Percentiles rank a stretch among this genome's conserved stretches.
These are phyloP conservation scores for Phoma sp. DNA, from an alignment of 2,329 filamentous ascomycete genomes.

Conservation along the genomic window DNA sequence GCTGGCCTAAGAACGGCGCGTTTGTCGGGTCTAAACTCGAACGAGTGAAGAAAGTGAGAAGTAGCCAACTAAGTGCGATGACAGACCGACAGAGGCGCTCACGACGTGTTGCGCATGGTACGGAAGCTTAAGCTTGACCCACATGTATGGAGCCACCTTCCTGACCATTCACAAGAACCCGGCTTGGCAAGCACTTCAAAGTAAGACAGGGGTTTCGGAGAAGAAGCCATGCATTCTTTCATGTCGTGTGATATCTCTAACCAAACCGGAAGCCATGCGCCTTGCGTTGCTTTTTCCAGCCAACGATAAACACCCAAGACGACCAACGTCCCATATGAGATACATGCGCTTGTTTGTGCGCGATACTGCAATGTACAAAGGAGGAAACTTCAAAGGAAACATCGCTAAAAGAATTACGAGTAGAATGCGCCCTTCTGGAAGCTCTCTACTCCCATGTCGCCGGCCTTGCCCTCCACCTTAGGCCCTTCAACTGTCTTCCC, in stretches of 20 bases:
- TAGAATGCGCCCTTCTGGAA: slow-evolving; percentile 76
- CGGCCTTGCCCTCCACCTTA: slow-evolving; percentile 64
- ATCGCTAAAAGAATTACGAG: slow-evolving; percentile 54
- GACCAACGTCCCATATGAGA: slow-evolving; percentile 10
- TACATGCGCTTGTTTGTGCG: slow-evolving; percentile 11
- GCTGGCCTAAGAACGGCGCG: not conserved
- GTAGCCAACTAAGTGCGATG: not conserved
- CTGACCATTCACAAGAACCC: slow-evolving; percentile 2
- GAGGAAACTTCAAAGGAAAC: slow-evolving; percentile 6
- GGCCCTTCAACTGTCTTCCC: slow-evolving; percentile 57
- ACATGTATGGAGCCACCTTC: slow-evolving; percentile 4
- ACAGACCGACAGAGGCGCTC: not conserved
- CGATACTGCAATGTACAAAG: slow-evolving; percentile 19
- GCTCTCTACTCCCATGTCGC: slow-evolving; percentile 71
- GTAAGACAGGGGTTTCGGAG: not conserved
- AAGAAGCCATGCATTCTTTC: not conserved
- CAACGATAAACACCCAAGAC: slow-evolving; percentile 19
- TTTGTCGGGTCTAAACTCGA: not conserved
- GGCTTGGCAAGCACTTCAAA: not conserved
- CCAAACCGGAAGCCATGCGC: slow-evolving; percentile 22
- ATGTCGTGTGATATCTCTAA: slow-evolving; percentile 18
- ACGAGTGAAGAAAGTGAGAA: not conserved
- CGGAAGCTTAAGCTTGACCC: slow-evolving; percentile 9
- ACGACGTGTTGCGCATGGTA: slow-evolving; percentile 1
- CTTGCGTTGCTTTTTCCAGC: slow-evolving; percentile 34